Evolutionary conservation across 2,329 filamentous ascomycete species (phyloP).

Genomic region (Sclerotiophoma versabilis): DNA sequence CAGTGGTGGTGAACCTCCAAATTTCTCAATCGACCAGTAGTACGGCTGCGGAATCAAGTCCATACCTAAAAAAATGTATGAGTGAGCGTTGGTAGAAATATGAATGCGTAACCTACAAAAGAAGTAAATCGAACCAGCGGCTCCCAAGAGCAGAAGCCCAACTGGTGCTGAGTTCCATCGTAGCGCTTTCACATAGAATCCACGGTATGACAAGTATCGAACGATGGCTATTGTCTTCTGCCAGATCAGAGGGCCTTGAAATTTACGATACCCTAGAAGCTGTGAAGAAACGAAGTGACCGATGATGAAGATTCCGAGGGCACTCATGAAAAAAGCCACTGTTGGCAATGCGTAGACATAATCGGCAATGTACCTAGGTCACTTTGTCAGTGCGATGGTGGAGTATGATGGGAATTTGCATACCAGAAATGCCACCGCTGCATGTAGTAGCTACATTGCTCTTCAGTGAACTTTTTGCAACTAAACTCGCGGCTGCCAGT

Average conservation of each 20-base stretch:
- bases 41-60: slow-evolving; percentile 29
- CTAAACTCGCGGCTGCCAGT: slow-evolving; percentile 31
- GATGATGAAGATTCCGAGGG: slow-evolving; percentile 59
- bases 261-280: slow-evolving; percentile 27
- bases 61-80: slow-evolving; percentile 28
- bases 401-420: slow-evolving; percentile 12
- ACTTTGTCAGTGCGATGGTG: background rate
- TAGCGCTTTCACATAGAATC: slow-evolving; percentile 28
- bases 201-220: slow-evolving; percentile 40
- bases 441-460: slow-evolving; percentile 56
- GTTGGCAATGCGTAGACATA: slow-evolving; percentile 61
- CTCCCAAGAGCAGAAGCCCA: slow-evolving; percentile 33
- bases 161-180: slow-evolving; percentile 40
- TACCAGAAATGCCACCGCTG: slow-evolving; percentile 61
- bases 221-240: slow-evolving; percentile 20
- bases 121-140: slow-evolving; percentile 35
- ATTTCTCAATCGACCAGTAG: slow-evolving; percentile 27
- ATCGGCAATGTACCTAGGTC: slow-evolving; percentile 62
- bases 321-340: slow-evolving; percentile 60
- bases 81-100: no score
- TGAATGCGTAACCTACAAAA: background rate
- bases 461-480: slow-evolving; percentile 48
- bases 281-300: slow-evolving; percentile 45
- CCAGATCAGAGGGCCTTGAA: background rate
- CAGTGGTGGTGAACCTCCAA: slow-evolving; percentile 38